Evolutionary conservation across 345 rosid species (phyloP), one percentile per base, ranked within the genome.

Genomic region (Pseudoturritis turrita): DNA sequence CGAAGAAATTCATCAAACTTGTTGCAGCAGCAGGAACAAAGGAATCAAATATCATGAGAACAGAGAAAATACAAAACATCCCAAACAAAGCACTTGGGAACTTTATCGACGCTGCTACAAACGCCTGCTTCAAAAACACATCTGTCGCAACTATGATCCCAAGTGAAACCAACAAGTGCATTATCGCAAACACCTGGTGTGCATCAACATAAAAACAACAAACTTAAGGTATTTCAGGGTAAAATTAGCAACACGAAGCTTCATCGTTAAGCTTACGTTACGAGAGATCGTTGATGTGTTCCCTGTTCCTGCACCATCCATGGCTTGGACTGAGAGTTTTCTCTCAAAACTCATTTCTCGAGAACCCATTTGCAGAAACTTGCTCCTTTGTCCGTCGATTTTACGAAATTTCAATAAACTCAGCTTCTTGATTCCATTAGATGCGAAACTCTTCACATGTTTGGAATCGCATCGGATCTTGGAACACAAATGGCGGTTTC

Each of bases 41-140:
- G 0, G 80, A 53, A 78, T 90, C 98, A 15, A 90, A 84, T 39
- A 89, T 65, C 63, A 83, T 74, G 56, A 94, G 75, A 70, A 88
- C 86, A 43, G 96, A 83, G 78, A 94, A 94, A 58, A 90, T 94
- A 80, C 97, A 94, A 60, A 94, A 94, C 98, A 93, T 93, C 29
- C 98, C 98, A 67, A 93, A 90, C 51, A 93, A 72, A 9, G 97
- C 98, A 61, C 98, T 93, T 12, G 98, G 98, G 75, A 93, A 93
- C 86, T 90, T 89, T 35, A 93, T 85, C n/a, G 96, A 85, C 14
- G 98, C 96, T 8, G 85, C 88, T 36, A 85, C 77, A 81, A 94
- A 94, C 10, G 92, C 97, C 65, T 75, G 54, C 60, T 90, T 87
- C 88, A 94, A 86, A 33, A 79, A 81, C 54, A 78, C 80, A 44